Percentiles rank a stretch among this genome's conserved stretches.
Conservation (phyloP, 306 rosid genomes). For the Mimosa pudica region DNA sequence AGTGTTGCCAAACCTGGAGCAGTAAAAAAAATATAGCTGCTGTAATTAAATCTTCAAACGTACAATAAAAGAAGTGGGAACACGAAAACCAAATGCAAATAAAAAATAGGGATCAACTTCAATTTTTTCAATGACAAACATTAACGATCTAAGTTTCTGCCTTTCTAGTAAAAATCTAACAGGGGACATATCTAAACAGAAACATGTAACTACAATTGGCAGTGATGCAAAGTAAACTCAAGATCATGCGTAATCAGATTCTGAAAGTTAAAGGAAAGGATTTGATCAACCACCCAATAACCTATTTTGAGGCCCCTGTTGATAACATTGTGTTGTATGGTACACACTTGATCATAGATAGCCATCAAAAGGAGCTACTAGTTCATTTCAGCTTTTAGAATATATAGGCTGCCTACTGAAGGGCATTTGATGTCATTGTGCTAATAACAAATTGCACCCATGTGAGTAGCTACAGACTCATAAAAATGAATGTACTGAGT, state of each 20-base stretch:
- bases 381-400: neutral
- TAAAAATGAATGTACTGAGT: neutral
- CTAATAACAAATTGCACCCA: neutral
- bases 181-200: slow-evolving; percentile 2
- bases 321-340: neutral
- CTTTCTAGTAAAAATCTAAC: neutral
- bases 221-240: neutral
- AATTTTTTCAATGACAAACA: neutral
- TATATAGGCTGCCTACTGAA: neutral
- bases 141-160: neutral
- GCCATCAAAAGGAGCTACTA: neutral
- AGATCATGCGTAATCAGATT: neutral
- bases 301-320: neutral
- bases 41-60: slow-evolving; percentile 6
- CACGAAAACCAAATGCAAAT: neutral
- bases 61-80: neutral
- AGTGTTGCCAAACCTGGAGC: slow-evolving; percentile 93
- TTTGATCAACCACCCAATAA: neutral
- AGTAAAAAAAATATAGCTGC: slow-evolving; percentile 5
- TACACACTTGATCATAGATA: neutral
- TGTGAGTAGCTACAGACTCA: slow-evolving; percentile 5
- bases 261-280: neutral
- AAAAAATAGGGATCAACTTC: neutral
- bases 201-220: neutral
- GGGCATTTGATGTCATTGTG: neutral